Percentiles rank a stretch among this genome's conserved stretches.
Evolutionary conservation across 768 basidiomycete genomes (phyloP).

Genomic region (Fistulinella prunicolor): DNA sequence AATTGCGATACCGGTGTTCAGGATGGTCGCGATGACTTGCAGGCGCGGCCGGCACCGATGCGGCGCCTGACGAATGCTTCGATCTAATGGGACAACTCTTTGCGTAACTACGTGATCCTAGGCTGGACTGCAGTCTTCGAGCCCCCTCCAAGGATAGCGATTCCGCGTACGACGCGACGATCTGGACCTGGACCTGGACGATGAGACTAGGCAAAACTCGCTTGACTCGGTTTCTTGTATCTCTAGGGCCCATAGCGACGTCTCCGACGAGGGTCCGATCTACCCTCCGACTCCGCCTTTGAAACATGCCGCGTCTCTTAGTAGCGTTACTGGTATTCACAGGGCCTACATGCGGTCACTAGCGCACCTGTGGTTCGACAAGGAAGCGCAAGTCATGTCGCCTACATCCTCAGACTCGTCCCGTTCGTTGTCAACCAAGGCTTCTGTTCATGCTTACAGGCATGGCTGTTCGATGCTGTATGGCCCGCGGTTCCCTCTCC

Average conservation of each 20-base stretch:
- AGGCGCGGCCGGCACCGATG: neutral
- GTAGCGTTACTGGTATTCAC: neutral
- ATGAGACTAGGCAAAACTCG: neutral
- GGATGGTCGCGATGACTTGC: neutral
- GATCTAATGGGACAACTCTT: conserved; percentile 16
- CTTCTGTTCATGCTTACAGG: too few relatives aligned
- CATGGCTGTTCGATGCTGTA: too few relatives aligned
- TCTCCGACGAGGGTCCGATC: conserved; percentile 2
- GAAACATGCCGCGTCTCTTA: neutral
- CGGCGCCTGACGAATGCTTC: neutral
- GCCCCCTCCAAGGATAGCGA: conserved; percentile 7
- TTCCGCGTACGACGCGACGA: neutral
- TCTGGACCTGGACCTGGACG: neutral
- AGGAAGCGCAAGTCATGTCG: too few relatives aligned
- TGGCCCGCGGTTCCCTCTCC: too few relatives aligned
- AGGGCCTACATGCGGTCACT: neutral
- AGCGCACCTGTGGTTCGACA: neutral
- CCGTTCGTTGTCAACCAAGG: too few relatives aligned
- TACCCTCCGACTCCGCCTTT: conserved; percentile 7
- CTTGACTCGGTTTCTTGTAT: neutral
- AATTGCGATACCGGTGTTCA: neutral
- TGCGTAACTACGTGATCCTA: conserved; percentile 13
- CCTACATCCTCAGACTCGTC: too few relatives aligned
- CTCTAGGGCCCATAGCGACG: neutral
- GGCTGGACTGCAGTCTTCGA: conserved; percentile 5